These are phyloP conservation scores for Martiniozyma abietophila DNA, from an alignment of 805 yeast species.

Conservation along the genomic window DNA sequence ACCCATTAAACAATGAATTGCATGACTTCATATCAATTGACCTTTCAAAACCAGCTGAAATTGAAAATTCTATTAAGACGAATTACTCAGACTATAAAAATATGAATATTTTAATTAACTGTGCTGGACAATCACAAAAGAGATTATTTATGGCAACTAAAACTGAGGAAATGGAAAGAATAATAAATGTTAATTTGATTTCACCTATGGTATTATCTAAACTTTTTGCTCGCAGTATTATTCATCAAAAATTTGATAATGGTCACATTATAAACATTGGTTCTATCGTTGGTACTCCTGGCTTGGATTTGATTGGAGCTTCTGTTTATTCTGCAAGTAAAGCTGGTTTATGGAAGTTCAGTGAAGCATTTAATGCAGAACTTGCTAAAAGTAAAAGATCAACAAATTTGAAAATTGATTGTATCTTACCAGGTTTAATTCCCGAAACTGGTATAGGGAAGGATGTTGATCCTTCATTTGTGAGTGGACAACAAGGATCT, in stretches of 20 bases:
- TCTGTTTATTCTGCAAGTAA: slow-evolving; percentile 62
- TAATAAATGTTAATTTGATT: slow-evolving; percentile 47
- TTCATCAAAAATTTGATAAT: slow-evolving; percentile 25
- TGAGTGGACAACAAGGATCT: no score
- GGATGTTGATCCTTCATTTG: slow-evolving; percentile 19
- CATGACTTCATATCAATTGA: slow-evolving; percentile 31
- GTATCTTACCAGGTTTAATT: slow-evolving; percentile 60
- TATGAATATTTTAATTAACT: slow-evolving; percentile 43
- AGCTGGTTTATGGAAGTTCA: slow-evolving; percentile 58
- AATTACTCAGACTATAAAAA: slow-evolving; percentile 25
- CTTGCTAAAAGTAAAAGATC: slow-evolving; percentile 28
- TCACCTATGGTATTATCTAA: slow-evolving; percentile 56
- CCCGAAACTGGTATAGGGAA: slow-evolving; percentile 59
- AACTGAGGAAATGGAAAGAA: slow-evolving; percentile 30
- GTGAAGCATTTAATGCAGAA: slow-evolving; percentile 52
- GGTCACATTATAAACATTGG: slow-evolving; percentile 52
- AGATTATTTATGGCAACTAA: slow-evolving; percentile 38
- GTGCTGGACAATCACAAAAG: slow-evolving; percentile 61
- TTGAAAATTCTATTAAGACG: slow-evolving; percentile 12
- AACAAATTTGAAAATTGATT: slow-evolving; percentile 48
- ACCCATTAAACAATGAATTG: slow-evolving; percentile 8
- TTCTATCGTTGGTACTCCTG: slow-evolving; percentile 45
- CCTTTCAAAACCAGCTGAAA: slow-evolving; percentile 16
- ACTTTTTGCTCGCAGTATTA: slow-evolving; percentile 41
- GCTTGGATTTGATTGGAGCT: slow-evolving; percentile 34